These are phyloP conservation scores for Capsella rubella DNA, from an alignment of 441 rosid genomes.

Conservation along the genomic window DNA sequence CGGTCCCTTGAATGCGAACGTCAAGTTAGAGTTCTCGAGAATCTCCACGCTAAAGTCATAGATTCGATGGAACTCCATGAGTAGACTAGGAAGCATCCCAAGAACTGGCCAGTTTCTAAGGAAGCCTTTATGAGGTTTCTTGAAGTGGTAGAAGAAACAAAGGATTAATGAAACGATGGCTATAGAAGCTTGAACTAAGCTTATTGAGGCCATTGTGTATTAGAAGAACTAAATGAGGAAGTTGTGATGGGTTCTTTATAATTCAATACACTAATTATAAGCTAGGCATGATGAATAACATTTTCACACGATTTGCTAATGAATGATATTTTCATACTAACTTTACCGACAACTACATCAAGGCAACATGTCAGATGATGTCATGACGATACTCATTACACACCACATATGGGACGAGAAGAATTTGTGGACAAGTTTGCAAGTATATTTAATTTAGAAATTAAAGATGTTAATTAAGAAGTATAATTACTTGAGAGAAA, in stretches of 20 bases:
- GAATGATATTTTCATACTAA: no score
- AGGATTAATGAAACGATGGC: neutral
- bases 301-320: no score
- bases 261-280: no score
- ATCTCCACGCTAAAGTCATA: neutral
- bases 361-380: no score
- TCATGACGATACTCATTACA: no score
- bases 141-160: neutral
- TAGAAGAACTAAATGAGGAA: neutral
- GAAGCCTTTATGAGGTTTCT: neutral
- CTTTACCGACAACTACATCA: no score
- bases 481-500: no score
- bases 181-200: neutral
- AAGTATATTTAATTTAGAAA: no score
- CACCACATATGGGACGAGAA: no score
- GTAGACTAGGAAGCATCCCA: neutral
- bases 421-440: no score
- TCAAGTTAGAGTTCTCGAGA: neutral
- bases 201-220: neutral
- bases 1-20: neutral
- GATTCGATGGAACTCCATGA: neutral
- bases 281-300: no score
- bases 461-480: no score
- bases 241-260: neutral
- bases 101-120: neutral